Base-by-base conservation (phyloP, 2,329 filamentous ascomycete genomes). In the Dothideomycetes sp. region DNA sequence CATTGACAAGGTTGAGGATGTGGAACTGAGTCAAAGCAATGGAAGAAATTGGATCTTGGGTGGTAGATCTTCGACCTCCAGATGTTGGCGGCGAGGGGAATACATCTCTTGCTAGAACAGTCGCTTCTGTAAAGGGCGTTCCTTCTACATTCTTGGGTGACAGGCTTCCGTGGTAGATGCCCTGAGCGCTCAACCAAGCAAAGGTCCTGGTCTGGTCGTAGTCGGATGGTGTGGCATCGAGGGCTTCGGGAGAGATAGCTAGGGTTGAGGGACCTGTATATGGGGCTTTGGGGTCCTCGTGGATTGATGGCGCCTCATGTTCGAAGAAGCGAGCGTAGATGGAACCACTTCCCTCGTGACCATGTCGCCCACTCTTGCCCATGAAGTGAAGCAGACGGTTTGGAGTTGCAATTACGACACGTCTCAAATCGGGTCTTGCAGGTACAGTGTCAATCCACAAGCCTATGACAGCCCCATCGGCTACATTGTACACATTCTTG, bases 1-100 rank as follows among this genome's bases (percentile, higher is more conserved):
- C 82, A 43, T 91, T 88, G 2, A 94, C 75, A 0, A 98, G 69
- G 47, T 80, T 77, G 16, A 98, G 62, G 36, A 95, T 79, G 57
- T 98, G 91, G 82, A 91, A 98, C 54, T 94, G 87, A 4, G 88
- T 94, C 47, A 98, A 66, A 0, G 83, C 79, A 57, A 94, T 80
- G 0, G 84, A 84, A 31, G 80, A 77, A 30, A 95, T 79, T 1
- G 76, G 71, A 44, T 93, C 85, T 38, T 82, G 73, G 0, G 77
- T 70, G 27, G 79, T 61, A 45, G 77, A 81, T 45, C 72, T 75
- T 17, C 80, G 70, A 27, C 77, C 80, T 45, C 74, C 73, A 2
- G 76, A 65, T 7, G 74, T 73, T 45, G 87, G 79, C 1, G 77
- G 70, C 2, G 76, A 71, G 2, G 84, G 76, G 31, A 96, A 73